These are phyloP conservation scores for Uronychia setigera DNA, from an alignment of 73 alveolate genomes.

Conservation along the genomic window DNA sequence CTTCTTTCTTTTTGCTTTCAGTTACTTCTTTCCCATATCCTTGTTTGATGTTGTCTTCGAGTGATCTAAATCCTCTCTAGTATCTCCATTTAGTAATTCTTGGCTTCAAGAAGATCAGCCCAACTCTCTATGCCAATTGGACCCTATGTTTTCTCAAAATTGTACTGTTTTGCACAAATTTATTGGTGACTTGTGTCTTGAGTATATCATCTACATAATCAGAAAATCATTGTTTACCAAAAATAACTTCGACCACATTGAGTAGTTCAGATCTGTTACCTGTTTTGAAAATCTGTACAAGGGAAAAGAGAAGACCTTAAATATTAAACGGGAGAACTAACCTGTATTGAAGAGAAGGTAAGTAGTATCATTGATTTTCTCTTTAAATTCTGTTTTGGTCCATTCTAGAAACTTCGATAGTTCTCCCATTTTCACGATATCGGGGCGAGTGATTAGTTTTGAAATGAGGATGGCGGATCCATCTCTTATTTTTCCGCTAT, in stretches of 20 bases:
- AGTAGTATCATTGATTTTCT: slow-evolving; percentile 44
- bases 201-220: slow-evolving; percentile 31
- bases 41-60: slow-evolving; percentile 37
- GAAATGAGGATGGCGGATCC: slow-evolving; percentile 67
- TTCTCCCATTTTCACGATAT: slow-evolving; percentile 67
- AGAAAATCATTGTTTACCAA: not conserved
- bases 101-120: slow-evolving; percentile 90
- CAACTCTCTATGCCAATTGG: slow-evolving; percentile 85
- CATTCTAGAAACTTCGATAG: slow-evolving; percentile 68
- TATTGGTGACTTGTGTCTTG: slow-evolving; percentile 31
- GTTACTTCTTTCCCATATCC: slow-evolving; percentile 15
- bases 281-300: slow-evolving; percentile 63
- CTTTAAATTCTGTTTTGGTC: slow-evolving; percentile 38
- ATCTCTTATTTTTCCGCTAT: slow-evolving; percentile 69
- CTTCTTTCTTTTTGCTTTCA: slow-evolving; percentile 39
- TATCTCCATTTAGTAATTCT: slow-evolving; percentile 90
- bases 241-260: slow-evolving; percentile 3
- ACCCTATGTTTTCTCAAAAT: slow-evolving; percentile 68
- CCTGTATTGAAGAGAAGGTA: slow-evolving; percentile 64
- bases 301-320: slow-evolving; percentile 58
- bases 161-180: slow-evolving; percentile 63
- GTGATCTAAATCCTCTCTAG: slow-evolving; percentile 72
- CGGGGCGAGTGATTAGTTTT: slow-evolving; percentile 89
- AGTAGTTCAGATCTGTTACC: slow-evolving; percentile 70
- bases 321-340: too few species aligned